Evolutionary conservation across 169 alveolate species (phyloP).

Genomic region (Cystoisospora suis): DNA sequence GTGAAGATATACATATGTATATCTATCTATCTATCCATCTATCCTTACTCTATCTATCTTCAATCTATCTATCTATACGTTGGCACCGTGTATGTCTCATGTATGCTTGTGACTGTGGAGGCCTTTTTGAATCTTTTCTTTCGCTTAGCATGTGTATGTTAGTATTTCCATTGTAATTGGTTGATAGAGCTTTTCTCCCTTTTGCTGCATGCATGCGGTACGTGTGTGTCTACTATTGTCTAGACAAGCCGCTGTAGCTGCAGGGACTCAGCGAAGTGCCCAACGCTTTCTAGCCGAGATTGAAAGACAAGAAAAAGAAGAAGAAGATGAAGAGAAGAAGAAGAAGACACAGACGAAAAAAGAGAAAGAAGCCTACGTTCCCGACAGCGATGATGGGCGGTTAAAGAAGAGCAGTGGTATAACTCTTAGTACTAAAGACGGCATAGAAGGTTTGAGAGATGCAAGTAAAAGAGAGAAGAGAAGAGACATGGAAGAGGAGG

Average conservation of each 20-base stretch:
- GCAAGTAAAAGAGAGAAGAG: neutral
- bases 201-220: neutral
- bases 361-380: neutral
- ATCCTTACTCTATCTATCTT: neutral
- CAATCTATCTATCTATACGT: neutral
- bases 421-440: neutral
- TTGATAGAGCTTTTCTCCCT: neutral
- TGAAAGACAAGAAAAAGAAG: neutral
- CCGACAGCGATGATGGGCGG: neutral
- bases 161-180: neutral
- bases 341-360: neutral
- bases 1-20: neutral
- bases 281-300: conserved; percentile 38
- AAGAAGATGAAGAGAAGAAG: neutral
- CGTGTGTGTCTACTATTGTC: neutral
- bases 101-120: neutral
- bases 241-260: conserved; percentile 58
- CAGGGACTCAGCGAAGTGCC: conserved; percentile 52
- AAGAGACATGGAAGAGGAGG: neutral
- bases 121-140: neutral
- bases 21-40: neutral
- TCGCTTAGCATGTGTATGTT: neutral
- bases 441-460: neutral
- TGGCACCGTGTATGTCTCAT: neutral
- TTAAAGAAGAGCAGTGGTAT: neutral